Conservation (phyloP, 2,329 filamentous ascomycete genomes). For the Ophiostoma sp. region DNA sequence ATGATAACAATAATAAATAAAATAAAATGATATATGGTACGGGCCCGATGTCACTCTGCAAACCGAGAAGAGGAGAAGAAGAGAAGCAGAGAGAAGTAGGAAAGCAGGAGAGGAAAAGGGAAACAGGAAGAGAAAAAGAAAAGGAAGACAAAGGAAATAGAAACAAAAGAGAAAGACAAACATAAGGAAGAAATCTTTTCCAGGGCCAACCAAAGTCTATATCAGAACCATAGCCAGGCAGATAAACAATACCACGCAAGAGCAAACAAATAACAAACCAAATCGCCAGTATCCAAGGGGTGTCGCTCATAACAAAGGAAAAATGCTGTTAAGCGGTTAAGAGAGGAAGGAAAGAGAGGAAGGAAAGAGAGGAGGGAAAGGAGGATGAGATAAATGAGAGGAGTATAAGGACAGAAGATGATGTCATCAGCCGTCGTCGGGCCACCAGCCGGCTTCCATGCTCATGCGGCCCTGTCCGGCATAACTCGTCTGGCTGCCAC, state of each 20-base stretch:
- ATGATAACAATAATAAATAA: background rate
- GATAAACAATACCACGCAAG: background rate
- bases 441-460: conserved; percentile 31
- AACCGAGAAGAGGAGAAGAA: background rate
- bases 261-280: background rate
- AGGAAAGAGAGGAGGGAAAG: background rate
- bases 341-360: background rate
- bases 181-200: background rate
- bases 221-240: background rate
- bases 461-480: conserved; percentile 19
- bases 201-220: conserved; percentile 4
- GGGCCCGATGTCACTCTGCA: no score
- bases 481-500: background rate
- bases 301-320: background rate
- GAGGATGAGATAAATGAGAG: background rate
- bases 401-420: background rate
- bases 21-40: no score
- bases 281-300: conserved; percentile 1
- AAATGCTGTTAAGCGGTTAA: background rate
- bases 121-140: background rate
- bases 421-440: conserved; percentile 27
- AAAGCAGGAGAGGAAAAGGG: background rate
- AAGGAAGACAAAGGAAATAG: background rate
- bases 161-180: background rate
- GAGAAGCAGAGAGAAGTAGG: no score